These are phyloP conservation scores for Suillus cothurnatus DNA, from an alignment of 768 basidiomycete genomes.

Conservation along the genomic window DNA sequence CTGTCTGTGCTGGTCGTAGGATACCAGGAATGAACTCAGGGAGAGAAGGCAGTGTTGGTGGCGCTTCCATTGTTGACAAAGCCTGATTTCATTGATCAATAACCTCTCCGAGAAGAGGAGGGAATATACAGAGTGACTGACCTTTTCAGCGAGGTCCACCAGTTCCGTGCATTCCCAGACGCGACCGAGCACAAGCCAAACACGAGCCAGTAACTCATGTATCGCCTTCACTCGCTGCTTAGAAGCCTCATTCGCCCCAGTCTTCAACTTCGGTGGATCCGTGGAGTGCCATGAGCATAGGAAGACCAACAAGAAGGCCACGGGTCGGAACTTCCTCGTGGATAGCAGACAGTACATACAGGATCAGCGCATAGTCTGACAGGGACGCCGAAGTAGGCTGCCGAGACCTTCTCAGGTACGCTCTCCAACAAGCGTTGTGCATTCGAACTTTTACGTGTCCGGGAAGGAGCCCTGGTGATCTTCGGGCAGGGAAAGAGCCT, in stretches of 20 bases:
- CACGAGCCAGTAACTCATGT: slow-evolving; percentile 60
- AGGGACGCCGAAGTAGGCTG: slow-evolving; percentile 57
- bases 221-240: slow-evolving; percentile 53
- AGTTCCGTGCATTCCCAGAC: slow-evolving; percentile 70
- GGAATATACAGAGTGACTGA: slow-evolving; percentile 31
- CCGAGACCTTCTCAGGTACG: slow-evolving; percentile 44
- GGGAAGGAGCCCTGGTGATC: slow-evolving; percentile 50
- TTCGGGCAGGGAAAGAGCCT: slow-evolving; percentile 41
- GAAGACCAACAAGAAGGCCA: slow-evolving; percentile 74
- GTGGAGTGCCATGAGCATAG: slow-evolving; percentile 84
- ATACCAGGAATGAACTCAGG: slow-evolving; percentile 38
- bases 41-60: slow-evolving; percentile 40
- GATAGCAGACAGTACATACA: slow-evolving; percentile 65
- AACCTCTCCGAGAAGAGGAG: slow-evolving; percentile 1
- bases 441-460: slow-evolving; percentile 58
- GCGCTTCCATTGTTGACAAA: slow-evolving; percentile 42
- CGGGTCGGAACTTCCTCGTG: slow-evolving; percentile 76
- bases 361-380: slow-evolving; percentile 74
- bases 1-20: slow-evolving; percentile 47
- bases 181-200: slow-evolving; percentile 70
- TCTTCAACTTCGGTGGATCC: slow-evolving; percentile 48
- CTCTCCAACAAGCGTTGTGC: slow-evolving; percentile 55
- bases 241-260: slow-evolving; percentile 37
- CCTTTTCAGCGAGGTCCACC: slow-evolving; percentile 55
- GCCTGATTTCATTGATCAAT: slow-evolving; percentile 38